Base-by-base conservation (phyloP, 495 filamentous ascomycete genomes). In the Ramalina intermedia region DNA sequence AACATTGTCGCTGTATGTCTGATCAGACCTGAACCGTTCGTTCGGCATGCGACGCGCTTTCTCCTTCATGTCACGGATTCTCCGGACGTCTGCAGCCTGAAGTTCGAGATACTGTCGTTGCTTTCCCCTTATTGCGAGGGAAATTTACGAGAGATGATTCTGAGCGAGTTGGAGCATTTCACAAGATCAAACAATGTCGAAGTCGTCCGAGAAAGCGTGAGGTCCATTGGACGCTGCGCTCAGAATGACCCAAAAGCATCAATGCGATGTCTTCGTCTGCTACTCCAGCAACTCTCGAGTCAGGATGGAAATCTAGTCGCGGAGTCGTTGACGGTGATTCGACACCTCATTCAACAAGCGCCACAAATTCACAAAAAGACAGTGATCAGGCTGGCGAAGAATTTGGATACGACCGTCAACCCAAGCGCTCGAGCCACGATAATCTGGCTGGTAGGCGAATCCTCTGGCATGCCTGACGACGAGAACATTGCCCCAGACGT, bases 371-470 rank as follows among this genome's bases (percentile, higher is more conserved):
- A 96, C 56, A 69, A 69, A 27, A 72, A 69, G 46, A 98, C 90
- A 0, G 89, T 98, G 6, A 78, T 95, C 35, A 75, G 86, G 41
- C 68, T 98, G n/a, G 90, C 93, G 7, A 94, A 87, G 61, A 83
- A 93, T 53, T 76, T 98, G 6, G 88, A 95, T 50, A 79, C 79
- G 3, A 82, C 84, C 8, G 87, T 80, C 2, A 85, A 86, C 49
- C 78, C 91, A 5, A 80, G 84, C 47, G 93, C 91, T 4, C 73
- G 91, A 47, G 90, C 93, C 13, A 90, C 81, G 29, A 95, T 96
- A 51, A 85, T 96, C 55, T 98, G 91, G 91, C 79, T 98, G 4
- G 89, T 98, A 0, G 91, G 91, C 44, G 91, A 98, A 64, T 96
- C 87, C 57, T 78, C 91, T 1, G 85, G 85, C 0, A 56, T 81